A percentile compares a stretch with the other conserved stretches of the same genome.
phyloP scores from a whole-genome alignment of 2,329 filamentous ascomycete species.

The Zymoseptoria brevis region DNA sequence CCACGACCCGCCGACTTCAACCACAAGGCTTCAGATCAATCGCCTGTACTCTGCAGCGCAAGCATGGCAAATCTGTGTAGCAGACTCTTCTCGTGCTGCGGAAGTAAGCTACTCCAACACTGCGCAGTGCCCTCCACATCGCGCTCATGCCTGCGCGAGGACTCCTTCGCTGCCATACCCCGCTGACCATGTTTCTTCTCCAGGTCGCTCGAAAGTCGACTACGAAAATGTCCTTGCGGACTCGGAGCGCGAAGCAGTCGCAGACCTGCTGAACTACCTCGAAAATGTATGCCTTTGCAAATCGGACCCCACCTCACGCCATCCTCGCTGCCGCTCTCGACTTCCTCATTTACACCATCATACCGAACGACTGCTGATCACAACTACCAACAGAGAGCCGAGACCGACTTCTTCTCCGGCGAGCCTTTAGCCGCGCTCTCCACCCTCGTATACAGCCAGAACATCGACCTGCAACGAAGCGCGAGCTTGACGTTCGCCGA shows the following conservation, averaged over 20 bases:
- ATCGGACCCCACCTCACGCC: not conserved
- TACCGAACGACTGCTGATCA: not conserved
- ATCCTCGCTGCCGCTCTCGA: not conserved
- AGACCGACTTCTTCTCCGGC: conserved; percentile 97
- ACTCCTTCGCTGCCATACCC: not conserved
- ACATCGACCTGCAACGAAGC: conserved; percentile 94
- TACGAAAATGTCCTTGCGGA: conserved; percentile 60
- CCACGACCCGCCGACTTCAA: not conserved
- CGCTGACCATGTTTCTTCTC: not conserved
- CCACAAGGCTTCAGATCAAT: conserved; percentile 4
- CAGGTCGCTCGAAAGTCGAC: conserved; percentile 41
- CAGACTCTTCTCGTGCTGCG: conserved; percentile 28
- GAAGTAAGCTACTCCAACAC: conserved; percentile 15
- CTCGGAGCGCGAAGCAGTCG: conserved; percentile 92
- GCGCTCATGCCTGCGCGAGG: not conserved
- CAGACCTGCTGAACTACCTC: conserved; percentile 87
- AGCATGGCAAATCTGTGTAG: conserved; percentile 27
- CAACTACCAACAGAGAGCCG: conserved; percentile 59
- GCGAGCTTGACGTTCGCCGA: conserved; percentile 97
- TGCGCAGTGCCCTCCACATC: not conserved
- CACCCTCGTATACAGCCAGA: conserved; percentile 96
- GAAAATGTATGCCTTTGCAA: conserved; percentile 64
- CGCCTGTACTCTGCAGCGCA: conserved; percentile 12
- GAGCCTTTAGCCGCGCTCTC: conserved; percentile 88
- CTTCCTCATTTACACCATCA: not conserved